These are phyloP conservation scores for Nicotiana paniculata DNA, from an alignment of 257 asterid species.

Conservation along the genomic window DNA sequence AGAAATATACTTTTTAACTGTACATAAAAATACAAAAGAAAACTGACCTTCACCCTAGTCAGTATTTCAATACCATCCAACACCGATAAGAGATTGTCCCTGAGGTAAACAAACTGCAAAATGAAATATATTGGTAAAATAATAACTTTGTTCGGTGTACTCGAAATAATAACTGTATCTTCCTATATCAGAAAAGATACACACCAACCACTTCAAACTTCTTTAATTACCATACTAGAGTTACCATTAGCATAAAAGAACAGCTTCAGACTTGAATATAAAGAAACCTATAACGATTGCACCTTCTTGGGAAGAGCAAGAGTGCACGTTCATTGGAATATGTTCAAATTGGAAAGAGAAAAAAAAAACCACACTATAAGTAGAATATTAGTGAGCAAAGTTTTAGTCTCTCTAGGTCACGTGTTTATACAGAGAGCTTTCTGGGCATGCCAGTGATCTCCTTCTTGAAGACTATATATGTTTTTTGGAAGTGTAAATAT, in stretches of 20 bases:
- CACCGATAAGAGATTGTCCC: constrained; percentile 89
- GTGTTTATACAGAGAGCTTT: not conserved
- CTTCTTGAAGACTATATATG: not conserved
- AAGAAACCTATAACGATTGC: not conserved
- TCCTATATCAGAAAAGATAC: not conserved
- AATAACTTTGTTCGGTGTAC: not conserved
- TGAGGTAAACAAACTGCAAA: constrained; percentile 92
- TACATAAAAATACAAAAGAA: not conserved
- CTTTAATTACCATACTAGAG: not conserved
- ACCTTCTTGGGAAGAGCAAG: not conserved
- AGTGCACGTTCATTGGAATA: not conserved
- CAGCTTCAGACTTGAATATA: not conserved
- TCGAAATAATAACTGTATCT: not conserved
- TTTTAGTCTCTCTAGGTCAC: not conserved
- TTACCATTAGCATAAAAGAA: not conserved
- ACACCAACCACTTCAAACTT: no score
- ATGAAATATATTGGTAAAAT: not conserved
- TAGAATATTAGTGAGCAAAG: not conserved
- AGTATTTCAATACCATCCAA: constrained; percentile 90
- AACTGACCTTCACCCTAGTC: constrained; percentile 82
- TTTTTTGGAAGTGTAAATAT: not conserved
- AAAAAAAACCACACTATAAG: no score
- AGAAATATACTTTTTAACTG: not conserved
- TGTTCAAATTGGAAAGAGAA: no score
- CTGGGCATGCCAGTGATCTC: not conserved